Evolutionary conservation across 2,329 filamentous ascomycete species (phyloP), one percentile per base, ranked within the genome.

Genomic region (Thermomyces lanuginosus): DNA sequence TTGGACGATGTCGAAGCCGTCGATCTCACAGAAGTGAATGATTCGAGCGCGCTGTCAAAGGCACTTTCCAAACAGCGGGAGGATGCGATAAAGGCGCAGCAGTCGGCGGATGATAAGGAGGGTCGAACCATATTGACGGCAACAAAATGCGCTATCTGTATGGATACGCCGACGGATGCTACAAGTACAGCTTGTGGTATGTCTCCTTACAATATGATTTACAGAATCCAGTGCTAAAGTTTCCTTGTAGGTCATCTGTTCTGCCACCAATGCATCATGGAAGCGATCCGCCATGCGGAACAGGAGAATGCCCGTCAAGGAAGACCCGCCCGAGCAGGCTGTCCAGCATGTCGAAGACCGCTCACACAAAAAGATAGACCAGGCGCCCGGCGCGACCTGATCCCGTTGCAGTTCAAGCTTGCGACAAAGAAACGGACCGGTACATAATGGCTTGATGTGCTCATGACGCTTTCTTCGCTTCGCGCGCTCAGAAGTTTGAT

Each of bases 251-350:
- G 69, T 0, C 70, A 75, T 41, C 54, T 74, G 13, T 74, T 73
- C 46, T 75, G 70, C 43, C 69, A 74, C 38, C 63, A 63, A 18
- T 75, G 70, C 38, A 62, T 75, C 21, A 60, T 66, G 26, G 64
- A 71, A 41, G 64, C 66, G n/a, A 48, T 75, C 10, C 64, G 64
- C 20, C 63, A 61, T 14, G 60, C 61, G 22, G 66, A 70, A 37
- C 61, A 61, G 35, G 42, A 44, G 2, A 53, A 51, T 27, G 26
- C 40, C 1, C 41, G 39, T 2, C 45, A 48, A 25, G 56, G 56
- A 4, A 51, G 49, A 11, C n/a, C n/a, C n/a, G n/a, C n/a, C n/a
- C n/a, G n/a, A n/a, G n/a, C n/a, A n/a, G n/a, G n/a, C n/a, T 61
- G 58, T 34, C 58, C 58, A 3, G 53, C 60, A 2, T 61, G 58